phyloP scores from a whole-genome alignment of 2,329 filamentous ascomycete species.

The Didymella sp. region DNA sequence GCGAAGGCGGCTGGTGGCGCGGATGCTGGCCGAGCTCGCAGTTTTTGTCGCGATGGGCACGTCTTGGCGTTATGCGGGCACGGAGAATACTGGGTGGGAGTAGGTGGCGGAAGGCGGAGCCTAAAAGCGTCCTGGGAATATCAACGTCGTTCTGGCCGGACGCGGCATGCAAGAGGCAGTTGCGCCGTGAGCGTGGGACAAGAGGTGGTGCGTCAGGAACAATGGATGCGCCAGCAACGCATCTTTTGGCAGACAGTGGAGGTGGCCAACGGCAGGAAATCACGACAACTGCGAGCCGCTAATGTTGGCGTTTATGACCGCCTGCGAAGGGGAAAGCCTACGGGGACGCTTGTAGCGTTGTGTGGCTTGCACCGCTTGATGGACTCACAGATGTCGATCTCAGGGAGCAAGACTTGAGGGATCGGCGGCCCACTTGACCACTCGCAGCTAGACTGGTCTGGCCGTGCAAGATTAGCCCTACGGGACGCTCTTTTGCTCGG shows the following conservation, averaged over 20 bases:
- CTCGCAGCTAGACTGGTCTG: constrained; percentile 17
- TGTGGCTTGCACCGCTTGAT: constrained; percentile 27
- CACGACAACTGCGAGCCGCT: constrained; percentile 9
- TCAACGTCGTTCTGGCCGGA: constrained; percentile 6
- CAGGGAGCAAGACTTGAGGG: constrained; percentile 14
- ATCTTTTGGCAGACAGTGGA: neutral
- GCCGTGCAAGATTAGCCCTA: constrained; percentile 12
- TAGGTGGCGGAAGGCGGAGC: constrained; percentile 18
- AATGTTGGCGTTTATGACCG: constrained; percentile 15
- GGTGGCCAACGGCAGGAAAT: constrained; percentile 5
- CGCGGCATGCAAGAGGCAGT: constrained; percentile 8
- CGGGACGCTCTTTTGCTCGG: constrained; percentile 2
- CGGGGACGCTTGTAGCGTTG: constrained; percentile 15
- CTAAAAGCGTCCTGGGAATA: constrained; percentile 4
- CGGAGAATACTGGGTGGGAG: constrained; percentile 23
- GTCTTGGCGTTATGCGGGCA: constrained; percentile 34
- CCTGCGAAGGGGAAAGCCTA: constrained; percentile 17
- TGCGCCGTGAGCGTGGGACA: constrained; percentile 5
- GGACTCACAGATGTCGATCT: constrained; percentile 28
- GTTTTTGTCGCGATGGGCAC: constrained; percentile 16
- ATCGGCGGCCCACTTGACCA: constrained; percentile 26
- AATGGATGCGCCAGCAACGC: neutral
- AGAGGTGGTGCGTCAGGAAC: constrained; percentile 3
- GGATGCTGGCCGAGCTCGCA: constrained; percentile 5
- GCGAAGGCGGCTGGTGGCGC: constrained; percentile 9